phyloP scores from a whole-genome alignment of 441 rosid genomes.

The Cnidoscolus chayamansa region DNA sequence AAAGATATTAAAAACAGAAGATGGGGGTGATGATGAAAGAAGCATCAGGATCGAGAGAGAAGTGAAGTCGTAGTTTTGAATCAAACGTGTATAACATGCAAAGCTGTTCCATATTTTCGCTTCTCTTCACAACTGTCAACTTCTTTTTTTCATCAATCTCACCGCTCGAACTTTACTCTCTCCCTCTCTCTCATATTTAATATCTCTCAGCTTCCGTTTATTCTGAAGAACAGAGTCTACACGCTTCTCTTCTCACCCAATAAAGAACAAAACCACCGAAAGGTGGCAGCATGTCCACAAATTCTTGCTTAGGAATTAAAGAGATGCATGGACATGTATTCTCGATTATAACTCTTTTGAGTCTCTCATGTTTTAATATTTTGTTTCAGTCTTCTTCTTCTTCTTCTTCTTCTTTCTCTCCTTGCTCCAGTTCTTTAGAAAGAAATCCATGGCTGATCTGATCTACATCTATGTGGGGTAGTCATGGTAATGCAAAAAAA shows the following conservation, averaged over 20 bases:
- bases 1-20: no score
- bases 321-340: no score
- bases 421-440: no score
- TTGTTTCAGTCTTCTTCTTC: no score
- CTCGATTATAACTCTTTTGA: no score
- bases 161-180: conserved; percentile 7
- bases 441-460: no score
- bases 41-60: conserved; percentile 19
- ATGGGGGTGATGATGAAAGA: conserved; percentile 20
- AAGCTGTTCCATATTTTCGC: conserved; percentile 23
- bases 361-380: no score
- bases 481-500: no score
- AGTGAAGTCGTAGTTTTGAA: conserved; percentile 21
- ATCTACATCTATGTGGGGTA: no score
- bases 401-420: no score
- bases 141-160: conserved; percentile 25
- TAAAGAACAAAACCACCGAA: conserved; percentile 20
- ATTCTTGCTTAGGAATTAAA: conserved; percentile 5
- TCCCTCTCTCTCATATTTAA: conserved; percentile 14
- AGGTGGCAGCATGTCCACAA: conserved; percentile 4
- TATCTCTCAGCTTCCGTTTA: conserved; percentile 10
- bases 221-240: neutral
- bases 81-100: conserved; percentile 57
- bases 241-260: neutral
- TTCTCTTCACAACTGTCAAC: conserved; percentile 40